A percentile compares a stretch with the other conserved stretches of the same genome.
Evolutionary conservation across 352 stramenopile species (phyloP).

Genomic region (Globisporangium spiculum): DNA sequence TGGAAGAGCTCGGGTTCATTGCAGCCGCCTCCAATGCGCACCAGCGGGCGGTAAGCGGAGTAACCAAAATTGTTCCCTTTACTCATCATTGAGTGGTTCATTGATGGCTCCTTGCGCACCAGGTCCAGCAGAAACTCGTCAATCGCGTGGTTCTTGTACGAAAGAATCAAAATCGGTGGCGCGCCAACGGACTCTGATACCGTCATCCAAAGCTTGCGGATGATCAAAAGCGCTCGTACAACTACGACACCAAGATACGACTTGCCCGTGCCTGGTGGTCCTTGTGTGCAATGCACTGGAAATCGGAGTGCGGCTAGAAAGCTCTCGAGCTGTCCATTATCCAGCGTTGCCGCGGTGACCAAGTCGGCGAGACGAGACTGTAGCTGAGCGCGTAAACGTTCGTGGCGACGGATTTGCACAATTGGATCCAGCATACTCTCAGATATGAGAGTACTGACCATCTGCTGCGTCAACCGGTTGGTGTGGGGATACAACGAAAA

Average conservation of each 20-base stretch:
- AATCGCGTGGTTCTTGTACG: slow-evolving; percentile 89
- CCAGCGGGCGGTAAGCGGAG: slow-evolving; percentile 43
- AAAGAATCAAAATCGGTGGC: slow-evolving; percentile 79
- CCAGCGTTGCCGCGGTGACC: slow-evolving; percentile 52
- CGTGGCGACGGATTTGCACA: slow-evolving; percentile 74
- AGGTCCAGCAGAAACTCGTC: slow-evolving; percentile 85
- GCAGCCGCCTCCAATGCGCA: slow-evolving; percentile 68
- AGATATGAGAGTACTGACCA: slow-evolving; percentile 34
- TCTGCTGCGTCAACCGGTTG: neutral
- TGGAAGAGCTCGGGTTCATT: slow-evolving; percentile 50
- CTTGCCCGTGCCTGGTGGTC: slow-evolving; percentile 86
- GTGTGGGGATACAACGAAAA: neutral
- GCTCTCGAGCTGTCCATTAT: slow-evolving; percentile 66
- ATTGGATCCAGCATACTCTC: slow-evolving; percentile 69
- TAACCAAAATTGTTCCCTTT: slow-evolving; percentile 20
- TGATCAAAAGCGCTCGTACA: slow-evolving; percentile 71
- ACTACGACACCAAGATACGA: slow-evolving; percentile 88
- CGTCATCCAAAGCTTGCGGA: slow-evolving; percentile 70
- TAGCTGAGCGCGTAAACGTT: slow-evolving; percentile 30
- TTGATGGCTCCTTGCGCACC: slow-evolving; percentile 43
- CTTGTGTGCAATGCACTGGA: slow-evolving; percentile 86
- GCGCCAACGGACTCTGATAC: slow-evolving; percentile 61
- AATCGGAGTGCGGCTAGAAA: slow-evolving; percentile 74
- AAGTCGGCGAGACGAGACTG: slow-evolving; percentile 35
- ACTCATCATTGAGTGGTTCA: slow-evolving; percentile 23